These are phyloP conservation scores for Cylindricascospora bacillispora DNA, from an alignment of 1,139 yeast species.

Conservation along the genomic window DNA sequence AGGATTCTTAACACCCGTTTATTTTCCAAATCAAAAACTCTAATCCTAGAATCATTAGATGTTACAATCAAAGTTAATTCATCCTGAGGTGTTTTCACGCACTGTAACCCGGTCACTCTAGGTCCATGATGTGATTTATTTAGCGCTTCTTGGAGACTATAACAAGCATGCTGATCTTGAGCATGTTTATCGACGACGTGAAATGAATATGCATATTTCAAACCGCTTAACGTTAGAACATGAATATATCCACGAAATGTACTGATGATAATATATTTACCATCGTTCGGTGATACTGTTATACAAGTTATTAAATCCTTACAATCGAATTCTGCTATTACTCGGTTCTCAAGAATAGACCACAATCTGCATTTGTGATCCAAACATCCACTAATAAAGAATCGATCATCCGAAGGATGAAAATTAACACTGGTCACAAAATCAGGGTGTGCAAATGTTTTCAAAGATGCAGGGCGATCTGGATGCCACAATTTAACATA, in stretches of 20 bases:
- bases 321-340: conserved; percentile 14
- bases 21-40: conserved; percentile 49
- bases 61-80: conserved; percentile 37
- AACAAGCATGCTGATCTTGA: conserved; percentile 6
- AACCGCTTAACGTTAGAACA: conserved; percentile 52
- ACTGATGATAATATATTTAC: conserved; percentile 56
- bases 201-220: conserved; percentile 41
- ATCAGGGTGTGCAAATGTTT: conserved; percentile 61
- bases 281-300: conserved; percentile 27
- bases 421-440: conserved; percentile 74
- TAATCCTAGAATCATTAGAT: conserved; percentile 68
- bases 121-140: conserved; percentile 26
- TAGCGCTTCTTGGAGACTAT: conserved; percentile 1
- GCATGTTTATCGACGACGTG: conserved; percentile 34
- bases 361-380: conserved; percentile 71
- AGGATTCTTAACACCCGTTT: conserved; percentile 51
- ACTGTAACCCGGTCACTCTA: conserved; percentile 41
- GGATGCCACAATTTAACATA: conserved; percentile 81
- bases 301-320: conserved; percentile 14
- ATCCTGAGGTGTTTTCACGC: conserved; percentile 19
- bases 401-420: conserved; percentile 81
- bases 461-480: conserved; percentile 49
- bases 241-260: conserved; percentile 67
- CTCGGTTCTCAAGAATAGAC: conserved; percentile 71
- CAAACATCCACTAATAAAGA: conserved; percentile 71